These are phyloP conservation scores for Penicillium steckii DNA, from an alignment of 495 filamentous ascomycete genomes.

Conservation along the genomic window DNA sequence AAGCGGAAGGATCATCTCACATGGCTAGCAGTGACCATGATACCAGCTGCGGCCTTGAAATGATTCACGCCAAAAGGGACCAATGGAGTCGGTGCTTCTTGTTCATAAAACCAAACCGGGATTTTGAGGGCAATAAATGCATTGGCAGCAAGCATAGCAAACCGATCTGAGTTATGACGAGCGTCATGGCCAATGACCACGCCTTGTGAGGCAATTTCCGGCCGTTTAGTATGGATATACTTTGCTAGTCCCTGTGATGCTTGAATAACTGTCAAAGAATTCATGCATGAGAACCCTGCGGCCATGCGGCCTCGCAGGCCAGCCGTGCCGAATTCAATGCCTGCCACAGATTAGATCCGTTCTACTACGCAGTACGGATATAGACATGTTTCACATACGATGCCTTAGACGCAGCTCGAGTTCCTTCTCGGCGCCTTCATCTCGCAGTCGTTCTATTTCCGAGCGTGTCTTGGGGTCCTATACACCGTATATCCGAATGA, in stretches of 20 bases:
- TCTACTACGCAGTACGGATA: neutral
- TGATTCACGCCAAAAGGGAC: constrained; percentile 65
- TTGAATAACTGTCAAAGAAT: constrained; percentile 68
- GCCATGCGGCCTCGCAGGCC: constrained; percentile 69
- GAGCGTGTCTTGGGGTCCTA: constrained; percentile 55
- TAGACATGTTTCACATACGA: constrained; percentile 35
- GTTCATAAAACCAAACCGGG: constrained; percentile 59
- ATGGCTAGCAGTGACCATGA: constrained; percentile 74
- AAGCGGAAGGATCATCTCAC: constrained; percentile 24
- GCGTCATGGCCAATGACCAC: constrained; percentile 70
- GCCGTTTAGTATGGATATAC: constrained; percentile 50
- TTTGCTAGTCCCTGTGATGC: constrained; percentile 69
- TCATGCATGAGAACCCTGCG: constrained; percentile 70
- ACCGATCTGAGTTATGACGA: constrained; percentile 63
- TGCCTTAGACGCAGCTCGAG: constrained; percentile 56
- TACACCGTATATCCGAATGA: constrained; percentile 7
- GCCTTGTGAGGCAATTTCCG: constrained; percentile 40
- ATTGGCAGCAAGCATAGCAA: constrained; percentile 62
- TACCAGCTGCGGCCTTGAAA: constrained; percentile 58
- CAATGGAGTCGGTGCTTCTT: constrained; percentile 59
- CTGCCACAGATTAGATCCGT: constrained; percentile 26
- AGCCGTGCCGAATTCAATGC: constrained; percentile 69
- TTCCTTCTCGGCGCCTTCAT: constrained; percentile 45
- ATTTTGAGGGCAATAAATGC: constrained; percentile 63
- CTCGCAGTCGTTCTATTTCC: constrained; percentile 58